These are phyloP conservation scores for Penicillium desertorum DNA, from an alignment of 495 filamentous ascomycete genomes.

Conservation along the genomic window DNA sequence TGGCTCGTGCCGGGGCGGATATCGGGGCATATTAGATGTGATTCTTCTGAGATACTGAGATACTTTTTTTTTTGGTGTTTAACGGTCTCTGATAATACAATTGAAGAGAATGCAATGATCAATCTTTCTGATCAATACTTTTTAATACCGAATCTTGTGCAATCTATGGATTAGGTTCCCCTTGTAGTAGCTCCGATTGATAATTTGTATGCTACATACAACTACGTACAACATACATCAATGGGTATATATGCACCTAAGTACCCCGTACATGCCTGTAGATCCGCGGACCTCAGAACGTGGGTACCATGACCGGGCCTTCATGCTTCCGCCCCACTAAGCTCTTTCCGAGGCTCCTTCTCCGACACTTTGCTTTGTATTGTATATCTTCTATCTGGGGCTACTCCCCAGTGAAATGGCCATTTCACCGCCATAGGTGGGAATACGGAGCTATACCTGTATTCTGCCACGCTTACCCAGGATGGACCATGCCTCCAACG, in stretches of 20 bases:
- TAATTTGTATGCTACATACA: not conserved
- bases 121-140: not conserved
- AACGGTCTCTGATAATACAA: not conserved
- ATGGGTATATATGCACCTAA: too few relatives aligned
- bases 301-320: not conserved
- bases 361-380: not conserved
- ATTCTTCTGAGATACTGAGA: not conserved
- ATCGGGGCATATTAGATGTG: conserved; percentile 54
- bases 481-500: conserved; percentile 38
- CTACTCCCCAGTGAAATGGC: conserved; percentile 8
- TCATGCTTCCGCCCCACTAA: conserved; percentile 1
- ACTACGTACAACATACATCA: too few relatives aligned
- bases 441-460: not conserved
- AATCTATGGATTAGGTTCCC: not conserved
- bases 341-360: not conserved
- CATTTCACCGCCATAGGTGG: conserved; percentile 5
- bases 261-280: too few relatives aligned
- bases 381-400: not conserved
- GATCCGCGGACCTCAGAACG: not conserved
- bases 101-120: not conserved
- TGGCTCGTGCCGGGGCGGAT: conserved; percentile 75
- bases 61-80: not conserved
- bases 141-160: not conserved
- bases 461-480: conserved; percentile 13
- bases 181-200: not conserved